A percentile compares a stretch with the other conserved stretches of the same genome.
Conservation (phyloP, 2,329 filamentous ascomycete genomes). For the Trichoderma atroviride region DNA sequence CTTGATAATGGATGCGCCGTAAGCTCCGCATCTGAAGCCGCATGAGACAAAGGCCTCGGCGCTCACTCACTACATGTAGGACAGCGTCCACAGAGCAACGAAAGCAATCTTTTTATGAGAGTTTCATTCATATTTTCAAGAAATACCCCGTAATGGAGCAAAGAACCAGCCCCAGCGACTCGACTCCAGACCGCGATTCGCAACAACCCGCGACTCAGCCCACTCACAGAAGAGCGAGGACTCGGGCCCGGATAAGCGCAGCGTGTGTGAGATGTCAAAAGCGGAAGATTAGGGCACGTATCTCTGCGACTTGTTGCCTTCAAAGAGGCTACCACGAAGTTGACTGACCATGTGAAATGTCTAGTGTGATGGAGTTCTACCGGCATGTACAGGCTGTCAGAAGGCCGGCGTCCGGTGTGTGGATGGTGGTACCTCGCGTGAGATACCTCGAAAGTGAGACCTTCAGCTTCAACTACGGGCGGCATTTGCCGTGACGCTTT, state of each 20-base stretch:
- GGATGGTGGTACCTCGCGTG: slow-evolving; percentile 21
- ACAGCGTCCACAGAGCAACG: not conserved
- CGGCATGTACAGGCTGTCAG: slow-evolving; percentile 19
- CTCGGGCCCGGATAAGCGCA: slow-evolving; percentile 20
- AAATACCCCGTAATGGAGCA: slow-evolving; percentile 2
- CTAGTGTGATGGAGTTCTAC: slow-evolving; percentile 22
- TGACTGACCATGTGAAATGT: not conserved
- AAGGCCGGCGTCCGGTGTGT: slow-evolving; percentile 24
- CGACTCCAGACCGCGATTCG: slow-evolving; percentile 9
- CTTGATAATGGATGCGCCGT: slow-evolving; percentile 10
- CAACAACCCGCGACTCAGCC: slow-evolving; percentile 1
- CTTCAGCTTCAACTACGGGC: not conserved
- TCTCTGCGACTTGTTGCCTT: not conserved
- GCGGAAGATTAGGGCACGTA: slow-evolving; percentile 23
- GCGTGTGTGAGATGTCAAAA: slow-evolving; percentile 23
- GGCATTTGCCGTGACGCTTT: not conserved
- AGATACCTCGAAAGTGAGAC: slow-evolving; percentile 24
- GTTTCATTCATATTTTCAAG: not conserved
- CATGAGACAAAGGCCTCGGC: not conserved
- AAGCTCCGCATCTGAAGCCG: slow-evolving; percentile 8
- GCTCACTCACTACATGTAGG: not conserved
- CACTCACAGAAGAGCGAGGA: slow-evolving; percentile 9
- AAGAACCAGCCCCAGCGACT: slow-evolving; percentile 11
- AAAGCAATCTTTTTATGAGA: not conserved
- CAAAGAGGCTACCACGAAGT: not conserved